Percentiles rank a stretch among this genome's conserved stretches.
phyloP scores from a whole-genome alignment of 306 rosid species.

The Glycyrrhiza uralensis region DNA sequence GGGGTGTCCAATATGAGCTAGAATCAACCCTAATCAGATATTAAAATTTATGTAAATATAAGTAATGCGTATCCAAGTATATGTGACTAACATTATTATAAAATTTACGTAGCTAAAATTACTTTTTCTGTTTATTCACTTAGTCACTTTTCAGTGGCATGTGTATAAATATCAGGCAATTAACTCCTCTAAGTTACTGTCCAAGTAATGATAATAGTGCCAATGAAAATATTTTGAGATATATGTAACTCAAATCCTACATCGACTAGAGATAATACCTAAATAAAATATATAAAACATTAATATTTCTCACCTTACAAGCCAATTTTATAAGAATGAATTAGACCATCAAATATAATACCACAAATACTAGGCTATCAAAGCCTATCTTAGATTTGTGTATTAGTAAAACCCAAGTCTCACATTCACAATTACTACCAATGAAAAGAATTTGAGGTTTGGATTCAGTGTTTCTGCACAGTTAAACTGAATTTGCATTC shows the following conservation, averaged over 20 bases:
- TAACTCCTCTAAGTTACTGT: background rate
- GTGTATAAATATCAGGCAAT: background rate
- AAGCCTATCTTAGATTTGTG: no score
- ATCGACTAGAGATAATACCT: no score
- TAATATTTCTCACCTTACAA: no score
- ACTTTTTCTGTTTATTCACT: background rate
- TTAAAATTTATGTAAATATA: background rate
- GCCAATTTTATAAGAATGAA: no score
- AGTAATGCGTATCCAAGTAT: background rate
- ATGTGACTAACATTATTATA: background rate
- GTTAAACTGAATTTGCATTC: slow-evolving; percentile 11
- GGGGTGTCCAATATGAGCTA: no score
- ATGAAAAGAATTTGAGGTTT: background rate
- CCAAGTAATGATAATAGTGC: background rate
- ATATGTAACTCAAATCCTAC: no score
- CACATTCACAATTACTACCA: no score
- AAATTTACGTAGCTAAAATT: background rate
- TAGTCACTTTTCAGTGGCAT: background rate
- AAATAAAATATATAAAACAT: no score
- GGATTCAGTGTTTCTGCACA: slow-evolving; percentile 13
- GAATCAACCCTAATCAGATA: background rate
- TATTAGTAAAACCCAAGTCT: no score
- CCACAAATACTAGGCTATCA: no score
- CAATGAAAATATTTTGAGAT: background rate
- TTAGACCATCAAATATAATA: no score